Evolutionary conservation across 441 rosid species (phyloP).

Genomic region (Brassica balearica): DNA sequence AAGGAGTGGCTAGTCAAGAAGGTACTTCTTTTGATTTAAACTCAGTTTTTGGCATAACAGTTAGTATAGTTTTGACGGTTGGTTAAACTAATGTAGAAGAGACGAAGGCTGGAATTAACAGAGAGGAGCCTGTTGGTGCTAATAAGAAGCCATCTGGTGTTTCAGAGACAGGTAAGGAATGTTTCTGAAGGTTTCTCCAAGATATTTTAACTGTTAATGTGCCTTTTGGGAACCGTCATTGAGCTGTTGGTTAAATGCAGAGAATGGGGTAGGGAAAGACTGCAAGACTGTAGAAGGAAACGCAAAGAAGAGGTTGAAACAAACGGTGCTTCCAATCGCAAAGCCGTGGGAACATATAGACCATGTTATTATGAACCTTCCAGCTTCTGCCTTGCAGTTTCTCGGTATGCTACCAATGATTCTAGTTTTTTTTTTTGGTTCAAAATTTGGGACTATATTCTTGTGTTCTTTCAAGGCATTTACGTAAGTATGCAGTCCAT

Average conservation of each 20-base stretch:
- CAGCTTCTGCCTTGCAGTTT: conserved; percentile 89
- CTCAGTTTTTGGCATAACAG: background rate
- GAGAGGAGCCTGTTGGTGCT: conserved; percentile 46
- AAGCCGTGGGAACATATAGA: conserved; percentile 90
- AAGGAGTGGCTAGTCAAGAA: conserved; percentile 24
- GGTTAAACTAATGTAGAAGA: conserved; percentile 44
- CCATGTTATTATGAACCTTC: conserved; percentile 97
- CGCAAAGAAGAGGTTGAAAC: conserved; percentile 62
- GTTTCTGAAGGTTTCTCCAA: conserved; percentile 20
- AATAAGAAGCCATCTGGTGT: conserved; percentile 58
- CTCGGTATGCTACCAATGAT: conserved; percentile 55
- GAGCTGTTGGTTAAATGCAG: conserved; percentile 39
- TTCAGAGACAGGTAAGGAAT: conserved; percentile 56
- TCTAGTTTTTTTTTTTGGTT: background rate
- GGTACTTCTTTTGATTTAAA: conserved; percentile 49
- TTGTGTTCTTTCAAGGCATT: background rate
- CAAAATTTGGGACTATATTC: background rate
- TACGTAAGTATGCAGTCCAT: too few relatives aligned
- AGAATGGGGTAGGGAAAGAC: conserved; percentile 45
- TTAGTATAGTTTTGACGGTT: background rate
- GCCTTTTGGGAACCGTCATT: background rate
- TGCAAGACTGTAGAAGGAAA: conserved; percentile 51
- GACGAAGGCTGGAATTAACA: conserved; percentile 27
- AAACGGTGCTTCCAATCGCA: conserved; percentile 53
- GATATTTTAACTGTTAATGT: conserved; percentile 6